Conservation (phyloP, 2,329 filamentous ascomycete genomes). For the Hirsutella rhossiliensis region DNA sequence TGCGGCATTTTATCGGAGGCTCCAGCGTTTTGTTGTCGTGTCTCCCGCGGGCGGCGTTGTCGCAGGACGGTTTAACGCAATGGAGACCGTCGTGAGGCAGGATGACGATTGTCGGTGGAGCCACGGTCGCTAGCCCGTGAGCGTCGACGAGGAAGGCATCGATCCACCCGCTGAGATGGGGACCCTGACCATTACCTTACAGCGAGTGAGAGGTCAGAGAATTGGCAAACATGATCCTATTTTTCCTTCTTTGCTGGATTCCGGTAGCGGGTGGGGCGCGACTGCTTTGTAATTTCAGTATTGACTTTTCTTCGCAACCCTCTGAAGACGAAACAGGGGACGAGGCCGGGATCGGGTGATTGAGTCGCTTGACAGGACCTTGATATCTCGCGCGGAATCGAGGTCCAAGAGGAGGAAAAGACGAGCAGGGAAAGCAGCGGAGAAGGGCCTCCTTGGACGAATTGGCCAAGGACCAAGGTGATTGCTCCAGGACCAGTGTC, state of each 20-base stretch:
- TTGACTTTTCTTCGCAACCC: background rate
- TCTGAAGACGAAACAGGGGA: background rate
- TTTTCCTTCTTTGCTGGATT: background rate
- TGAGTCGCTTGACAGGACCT: background rate
- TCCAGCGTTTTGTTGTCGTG: constrained; percentile 15
- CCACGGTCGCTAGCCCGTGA: background rate
- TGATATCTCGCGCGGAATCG: background rate
- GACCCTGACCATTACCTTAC: background rate
- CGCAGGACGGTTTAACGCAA: background rate
- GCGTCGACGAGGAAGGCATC: constrained; percentile 1
- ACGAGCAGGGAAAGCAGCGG: too few species aligned
- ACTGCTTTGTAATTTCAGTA: background rate
- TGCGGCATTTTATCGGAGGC: constrained; percentile 18
- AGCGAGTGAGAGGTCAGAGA: background rate
- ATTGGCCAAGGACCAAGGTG: too few species aligned
- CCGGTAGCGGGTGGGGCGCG: background rate
- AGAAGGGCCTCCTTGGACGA: too few species aligned
- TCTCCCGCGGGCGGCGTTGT: constrained; percentile 9
- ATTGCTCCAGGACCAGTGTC: too few species aligned
- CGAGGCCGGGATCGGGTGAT: background rate
- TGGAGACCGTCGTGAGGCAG: background rate
- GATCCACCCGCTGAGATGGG: constrained; percentile 3
- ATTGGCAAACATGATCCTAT: background rate
- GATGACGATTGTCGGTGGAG: constrained; percentile 7
- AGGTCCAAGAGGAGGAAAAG: background rate